Conservation (phyloP, 192 early-diverging fungal species). For the Backusella tuberculispora region DNA sequence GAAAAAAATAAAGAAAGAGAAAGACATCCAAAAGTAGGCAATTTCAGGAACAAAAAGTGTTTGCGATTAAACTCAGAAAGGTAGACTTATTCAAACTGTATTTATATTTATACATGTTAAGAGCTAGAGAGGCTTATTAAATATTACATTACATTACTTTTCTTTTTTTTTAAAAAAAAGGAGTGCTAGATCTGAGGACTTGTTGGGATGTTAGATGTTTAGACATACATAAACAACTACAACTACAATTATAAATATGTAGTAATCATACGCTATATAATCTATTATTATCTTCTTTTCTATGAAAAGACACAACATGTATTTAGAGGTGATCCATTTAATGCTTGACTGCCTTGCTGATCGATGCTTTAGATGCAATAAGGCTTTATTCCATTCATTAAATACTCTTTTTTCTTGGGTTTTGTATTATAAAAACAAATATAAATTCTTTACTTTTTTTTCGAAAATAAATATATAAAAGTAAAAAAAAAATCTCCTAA, state of each 20-base stretch:
- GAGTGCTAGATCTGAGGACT: too few relatives aligned
- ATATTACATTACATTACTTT: too few relatives aligned
- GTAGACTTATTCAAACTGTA: too few relatives aligned
- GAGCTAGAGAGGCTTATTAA: neutral
- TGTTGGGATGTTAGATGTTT: too few relatives aligned
- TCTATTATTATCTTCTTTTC: conserved; percentile 1
- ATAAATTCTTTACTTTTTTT: neutral
- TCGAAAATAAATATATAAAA: neutral
- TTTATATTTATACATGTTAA: neutral
- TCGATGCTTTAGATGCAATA: too few relatives aligned
- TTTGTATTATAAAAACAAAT: neutral
- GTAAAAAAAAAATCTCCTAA: too few relatives aligned
- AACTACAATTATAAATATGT: neutral
- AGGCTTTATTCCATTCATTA: neutral
- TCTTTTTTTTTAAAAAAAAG: too few relatives aligned
- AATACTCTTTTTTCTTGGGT: neutral
- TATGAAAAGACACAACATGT: neutral
- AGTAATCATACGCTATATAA: neutral
- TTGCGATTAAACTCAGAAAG: neutral
- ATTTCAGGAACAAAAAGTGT: neutral
- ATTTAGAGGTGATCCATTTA: neutral
- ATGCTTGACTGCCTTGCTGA: conserved; percentile 9
- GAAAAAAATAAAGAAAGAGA: neutral
- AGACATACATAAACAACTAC: neutral
- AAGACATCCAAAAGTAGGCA: neutral